phyloP scores from a whole-genome alignment of 225 moss, liverwort and hornwort genomes.

The Bryum argenteum region DNA sequence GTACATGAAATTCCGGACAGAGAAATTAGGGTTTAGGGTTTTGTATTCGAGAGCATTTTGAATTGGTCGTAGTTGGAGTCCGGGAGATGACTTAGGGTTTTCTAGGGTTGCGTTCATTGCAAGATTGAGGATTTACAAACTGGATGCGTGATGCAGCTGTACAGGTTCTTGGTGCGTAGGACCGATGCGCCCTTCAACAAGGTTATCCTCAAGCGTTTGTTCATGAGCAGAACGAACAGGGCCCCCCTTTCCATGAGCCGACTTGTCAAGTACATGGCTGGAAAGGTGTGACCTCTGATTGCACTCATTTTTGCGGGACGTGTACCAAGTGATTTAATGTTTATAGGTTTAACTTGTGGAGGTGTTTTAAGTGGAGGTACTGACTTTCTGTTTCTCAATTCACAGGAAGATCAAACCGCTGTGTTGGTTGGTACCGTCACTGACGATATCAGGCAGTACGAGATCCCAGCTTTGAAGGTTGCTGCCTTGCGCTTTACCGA shows the following conservation, averaged over 20 bases:
- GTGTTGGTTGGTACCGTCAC: constrained; percentile 67
- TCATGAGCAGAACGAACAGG: constrained; percentile 67
- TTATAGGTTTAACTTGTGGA: too few relatives aligned
- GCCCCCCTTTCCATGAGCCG: constrained; percentile 68
- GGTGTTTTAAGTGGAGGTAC: too few relatives aligned
- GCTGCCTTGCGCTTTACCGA: constrained; percentile 71
- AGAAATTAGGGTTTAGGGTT: background rate
- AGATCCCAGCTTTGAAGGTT: constrained; percentile 69
- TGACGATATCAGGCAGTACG: constrained; percentile 65
- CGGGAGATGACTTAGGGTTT: background rate
- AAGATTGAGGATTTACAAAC: background rate
- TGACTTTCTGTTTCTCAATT: background rate
- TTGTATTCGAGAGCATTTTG: too few relatives aligned
- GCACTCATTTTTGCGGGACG: background rate
- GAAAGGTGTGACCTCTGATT: constrained; percentile 37
- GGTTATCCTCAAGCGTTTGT: constrained; percentile 68
- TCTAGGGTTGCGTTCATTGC: background rate
- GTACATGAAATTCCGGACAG: too few relatives aligned
- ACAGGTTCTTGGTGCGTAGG: constrained; percentile 74
- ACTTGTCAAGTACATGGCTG: constrained; percentile 65
- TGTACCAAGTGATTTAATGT: too few relatives aligned
- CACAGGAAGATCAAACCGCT: constrained; percentile 54
- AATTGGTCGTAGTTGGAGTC: background rate
- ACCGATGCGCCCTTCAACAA: constrained; percentile 76
- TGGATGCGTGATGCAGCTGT: constrained; percentile 44